Percentiles rank a stretch among this genome's conserved stretches.
phyloP scores from a whole-genome alignment of 805 yeast species.

The Hanseniaspora occidentalis region DNA sequence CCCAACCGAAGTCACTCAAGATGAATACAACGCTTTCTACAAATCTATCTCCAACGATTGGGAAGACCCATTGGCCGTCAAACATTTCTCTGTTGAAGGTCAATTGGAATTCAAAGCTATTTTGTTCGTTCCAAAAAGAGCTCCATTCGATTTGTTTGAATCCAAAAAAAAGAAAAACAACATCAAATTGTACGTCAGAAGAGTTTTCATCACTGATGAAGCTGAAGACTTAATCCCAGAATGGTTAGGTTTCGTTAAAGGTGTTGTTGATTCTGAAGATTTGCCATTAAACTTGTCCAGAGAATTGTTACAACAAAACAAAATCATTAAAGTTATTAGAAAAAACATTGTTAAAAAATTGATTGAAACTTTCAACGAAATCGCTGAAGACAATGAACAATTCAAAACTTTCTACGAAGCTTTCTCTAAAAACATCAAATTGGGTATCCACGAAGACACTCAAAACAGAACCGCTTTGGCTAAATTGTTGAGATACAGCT shows the following conservation, averaged over 20 bases:
- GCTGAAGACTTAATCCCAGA: constrained; percentile 99
- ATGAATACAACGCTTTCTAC: constrained; percentile 98
- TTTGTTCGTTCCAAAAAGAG: constrained; percentile 95
- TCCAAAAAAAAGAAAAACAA: constrained; percentile 98
- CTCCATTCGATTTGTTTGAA: constrained; percentile 97
- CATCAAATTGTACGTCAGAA: constrained; percentile 97
- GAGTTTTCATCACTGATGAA: constrained; percentile 98
- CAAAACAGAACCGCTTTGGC: constrained; percentile 95
- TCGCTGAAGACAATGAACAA: constrained; percentile 97
- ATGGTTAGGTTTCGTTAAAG: constrained; percentile 94
- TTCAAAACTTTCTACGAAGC: constrained; percentile 97
- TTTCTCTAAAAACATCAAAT: constrained; percentile 94
- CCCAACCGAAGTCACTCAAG: constrained; percentile 95
- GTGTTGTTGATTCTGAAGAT: constrained; percentile 99
- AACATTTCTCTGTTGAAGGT: constrained; percentile 99
- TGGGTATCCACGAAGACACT: constrained; percentile 98
- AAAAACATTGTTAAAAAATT: constrained; percentile 98
- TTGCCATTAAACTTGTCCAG: constrained; percentile 98
- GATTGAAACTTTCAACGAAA: constrained; percentile 97
- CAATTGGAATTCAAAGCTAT: constrained; percentile 98
- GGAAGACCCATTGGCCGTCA: constrained; percentile 99
- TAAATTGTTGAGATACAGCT: constrained; percentile 91
- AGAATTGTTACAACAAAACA: constrained; percentile 99
- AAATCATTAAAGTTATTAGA: constrained; percentile 97
- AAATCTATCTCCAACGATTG: constrained; percentile 98